Evolutionary conservation across 345 rosid species (phyloP).

Genomic region (Citrus inodora): DNA sequence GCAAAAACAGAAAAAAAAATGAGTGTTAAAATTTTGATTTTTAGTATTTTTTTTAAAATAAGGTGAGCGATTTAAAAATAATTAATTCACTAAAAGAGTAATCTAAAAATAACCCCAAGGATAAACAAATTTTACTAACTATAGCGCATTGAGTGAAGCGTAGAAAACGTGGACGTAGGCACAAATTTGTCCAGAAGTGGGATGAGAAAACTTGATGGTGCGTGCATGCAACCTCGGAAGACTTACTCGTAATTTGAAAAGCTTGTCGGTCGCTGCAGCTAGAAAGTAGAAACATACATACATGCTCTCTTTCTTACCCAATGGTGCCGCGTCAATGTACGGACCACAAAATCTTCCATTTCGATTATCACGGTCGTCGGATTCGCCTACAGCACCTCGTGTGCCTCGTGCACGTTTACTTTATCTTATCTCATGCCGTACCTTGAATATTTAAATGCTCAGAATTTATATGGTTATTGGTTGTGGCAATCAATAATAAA

Average conservation of each 20-base stretch:
- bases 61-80: too few relatives aligned
- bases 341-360: not conserved
- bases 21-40: too few relatives aligned
- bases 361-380: not conserved
- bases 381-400: not conserved
- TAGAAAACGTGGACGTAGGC: not conserved
- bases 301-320: not conserved
- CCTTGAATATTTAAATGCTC: not conserved
- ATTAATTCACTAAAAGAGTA: too few relatives aligned
- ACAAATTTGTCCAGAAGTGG: not conserved
- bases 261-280: not conserved
- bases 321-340: not conserved
- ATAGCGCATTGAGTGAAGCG: not conserved
- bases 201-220: not conserved
- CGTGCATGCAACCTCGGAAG: not conserved
- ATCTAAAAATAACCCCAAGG: too few relatives aligned
- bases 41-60: too few relatives aligned
- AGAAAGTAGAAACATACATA: not conserved
- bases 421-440: not conserved
- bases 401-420: not conserved
- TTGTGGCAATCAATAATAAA: too few relatives aligned
- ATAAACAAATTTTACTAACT: too few relatives aligned
- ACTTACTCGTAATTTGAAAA: not conserved
- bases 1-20: too few relatives aligned
- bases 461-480: too few relatives aligned